phyloP scores from a whole-genome alignment of 2,329 filamentous ascomycete genomes.

The Ophiognomonia clavigignenti-juglandacearum region DNA sequence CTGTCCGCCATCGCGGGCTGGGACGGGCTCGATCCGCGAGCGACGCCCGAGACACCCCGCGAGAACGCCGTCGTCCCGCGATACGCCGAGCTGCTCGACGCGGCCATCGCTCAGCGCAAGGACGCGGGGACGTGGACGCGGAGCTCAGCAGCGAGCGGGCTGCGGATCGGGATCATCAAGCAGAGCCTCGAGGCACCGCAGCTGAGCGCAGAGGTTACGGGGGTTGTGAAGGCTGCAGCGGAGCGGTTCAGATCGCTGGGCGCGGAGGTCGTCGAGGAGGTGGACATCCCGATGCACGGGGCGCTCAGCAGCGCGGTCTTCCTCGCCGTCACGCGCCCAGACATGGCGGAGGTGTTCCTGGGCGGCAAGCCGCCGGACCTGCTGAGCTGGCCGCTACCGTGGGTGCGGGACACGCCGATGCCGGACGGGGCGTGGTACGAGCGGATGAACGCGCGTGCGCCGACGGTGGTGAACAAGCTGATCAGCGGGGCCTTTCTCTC shows the following conservation, averaged over 20 bases:
- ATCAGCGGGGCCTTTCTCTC: conserved; percentile 32
- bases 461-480: conserved; percentile 38
- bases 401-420: conserved; percentile 24
- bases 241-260: conserved; percentile 34
- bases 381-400: conserved; percentile 27
- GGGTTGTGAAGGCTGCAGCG: conserved; percentile 30
- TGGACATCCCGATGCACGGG: conserved; percentile 45
- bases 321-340: conserved; percentile 33
- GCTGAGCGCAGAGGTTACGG: conserved; percentile 32
- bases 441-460: conserved; percentile 35
- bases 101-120: conserved; percentile 18
- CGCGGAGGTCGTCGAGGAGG: conserved; percentile 36
- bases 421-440: conserved; percentile 37
- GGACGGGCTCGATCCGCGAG: conserved; percentile 43
- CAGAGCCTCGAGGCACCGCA: conserved; percentile 36
- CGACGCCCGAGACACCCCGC: conserved; percentile 34
- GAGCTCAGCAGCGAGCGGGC: conserved; percentile 28
- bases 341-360: conserved; percentile 28
- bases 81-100: conserved; percentile 26
- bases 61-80: conserved; percentile 24
- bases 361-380: conserved; percentile 26
- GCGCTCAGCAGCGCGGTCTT: conserved; percentile 40
- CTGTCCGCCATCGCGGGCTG: conserved; percentile 38
- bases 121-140: conserved; percentile 20
- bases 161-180: conserved; percentile 40